Conservation (phyloP, 805 yeast genomes). For the Wickerhamiella shivajii region DNA sequence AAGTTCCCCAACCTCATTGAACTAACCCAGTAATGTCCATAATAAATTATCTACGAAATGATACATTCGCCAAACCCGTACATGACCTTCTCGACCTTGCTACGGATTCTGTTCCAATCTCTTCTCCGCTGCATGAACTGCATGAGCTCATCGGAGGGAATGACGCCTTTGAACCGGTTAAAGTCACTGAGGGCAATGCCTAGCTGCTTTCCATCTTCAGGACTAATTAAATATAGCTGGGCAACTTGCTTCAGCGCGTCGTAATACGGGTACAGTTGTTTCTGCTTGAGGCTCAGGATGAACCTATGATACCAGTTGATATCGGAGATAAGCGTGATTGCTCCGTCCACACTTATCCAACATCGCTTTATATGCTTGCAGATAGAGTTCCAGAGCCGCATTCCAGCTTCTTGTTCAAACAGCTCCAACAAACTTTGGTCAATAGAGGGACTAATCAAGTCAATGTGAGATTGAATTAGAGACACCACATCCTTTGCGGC, state of each 20-base stretch:
- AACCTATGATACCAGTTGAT: constrained; percentile 66
- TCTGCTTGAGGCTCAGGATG: constrained; percentile 39
- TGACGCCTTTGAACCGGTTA: constrained; percentile 74
- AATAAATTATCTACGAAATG: constrained; percentile 1
- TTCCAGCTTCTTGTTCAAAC: constrained; percentile 87
- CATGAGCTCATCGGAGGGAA: constrained; percentile 86
- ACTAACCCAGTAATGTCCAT: background rate
- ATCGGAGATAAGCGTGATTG: constrained; percentile 68
- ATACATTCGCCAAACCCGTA: constrained; percentile 58
- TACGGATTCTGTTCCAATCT: constrained; percentile 69
- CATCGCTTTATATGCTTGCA: constrained; percentile 64
- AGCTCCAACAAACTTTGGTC: constrained; percentile 82
- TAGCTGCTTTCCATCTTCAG: constrained; percentile 64
- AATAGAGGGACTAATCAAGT: constrained; percentile 61
- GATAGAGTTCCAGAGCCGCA: constrained; percentile 61
- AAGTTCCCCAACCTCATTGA: constrained; percentile 3
- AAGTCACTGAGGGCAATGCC: constrained; percentile 75
- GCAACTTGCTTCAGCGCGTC: constrained; percentile 75
- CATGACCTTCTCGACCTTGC: constrained; percentile 85
- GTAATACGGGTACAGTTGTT: constrained; percentile 50
- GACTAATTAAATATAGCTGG: constrained; percentile 59
- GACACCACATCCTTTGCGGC: constrained; percentile 53
- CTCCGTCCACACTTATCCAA: constrained; percentile 67
- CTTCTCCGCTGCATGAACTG: constrained; percentile 76
- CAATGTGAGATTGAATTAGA: constrained; percentile 56